A percentile compares a stretch with the other conserved stretches of the same genome.
phyloP scores from a whole-genome alignment of 306 rosid genomes.

The Lotus japonicus region DNA sequence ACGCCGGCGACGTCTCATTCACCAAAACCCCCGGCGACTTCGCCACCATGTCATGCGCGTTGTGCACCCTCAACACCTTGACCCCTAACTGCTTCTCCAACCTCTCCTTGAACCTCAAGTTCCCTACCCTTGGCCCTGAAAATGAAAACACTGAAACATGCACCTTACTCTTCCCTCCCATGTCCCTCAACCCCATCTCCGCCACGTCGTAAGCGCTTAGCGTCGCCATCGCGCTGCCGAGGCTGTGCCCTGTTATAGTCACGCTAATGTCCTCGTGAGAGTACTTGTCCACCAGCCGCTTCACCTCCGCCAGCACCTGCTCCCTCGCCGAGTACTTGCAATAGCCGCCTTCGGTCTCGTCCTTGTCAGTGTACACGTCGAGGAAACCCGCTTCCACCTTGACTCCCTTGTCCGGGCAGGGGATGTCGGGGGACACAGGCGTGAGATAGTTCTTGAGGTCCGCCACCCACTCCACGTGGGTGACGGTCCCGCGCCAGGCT shows the following conservation, averaged over 20 bases:
- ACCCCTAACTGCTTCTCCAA: constrained; percentile 41
- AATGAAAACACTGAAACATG: constrained; percentile 61
- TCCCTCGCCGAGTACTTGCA: constrained; percentile 70
- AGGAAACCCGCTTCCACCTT: constrained; percentile 72
- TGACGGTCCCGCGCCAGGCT: constrained; percentile 84
- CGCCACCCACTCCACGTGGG: constrained; percentile 68
- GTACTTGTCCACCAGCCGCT: constrained; percentile 36
- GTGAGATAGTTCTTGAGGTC: constrained; percentile 57
- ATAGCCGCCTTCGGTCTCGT: constrained; percentile 37
- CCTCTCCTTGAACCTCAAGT: constrained; percentile 55
- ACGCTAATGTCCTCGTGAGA: constrained; percentile 53
- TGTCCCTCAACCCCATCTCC: constrained; percentile 42
- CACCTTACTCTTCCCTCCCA: constrained; percentile 20
- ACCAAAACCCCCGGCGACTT: constrained; percentile 62
- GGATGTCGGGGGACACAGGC: constrained; percentile 38
- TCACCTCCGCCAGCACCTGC: constrained; percentile 53
- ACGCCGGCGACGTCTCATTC: constrained; percentile 44
- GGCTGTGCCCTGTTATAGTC: constrained; percentile 70
- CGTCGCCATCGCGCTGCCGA: constrained; percentile 70
- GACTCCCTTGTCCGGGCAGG: constrained; percentile 41
- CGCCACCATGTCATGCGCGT: constrained; percentile 61
- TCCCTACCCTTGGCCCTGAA: constrained; percentile 92
- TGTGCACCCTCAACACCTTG: constrained; percentile 71
- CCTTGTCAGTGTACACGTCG: constrained; percentile 57
- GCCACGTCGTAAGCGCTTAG: constrained; percentile 60